Evolutionary conservation across 441 rosid species (phyloP).

Genomic region (Croton setiger): DNA sequence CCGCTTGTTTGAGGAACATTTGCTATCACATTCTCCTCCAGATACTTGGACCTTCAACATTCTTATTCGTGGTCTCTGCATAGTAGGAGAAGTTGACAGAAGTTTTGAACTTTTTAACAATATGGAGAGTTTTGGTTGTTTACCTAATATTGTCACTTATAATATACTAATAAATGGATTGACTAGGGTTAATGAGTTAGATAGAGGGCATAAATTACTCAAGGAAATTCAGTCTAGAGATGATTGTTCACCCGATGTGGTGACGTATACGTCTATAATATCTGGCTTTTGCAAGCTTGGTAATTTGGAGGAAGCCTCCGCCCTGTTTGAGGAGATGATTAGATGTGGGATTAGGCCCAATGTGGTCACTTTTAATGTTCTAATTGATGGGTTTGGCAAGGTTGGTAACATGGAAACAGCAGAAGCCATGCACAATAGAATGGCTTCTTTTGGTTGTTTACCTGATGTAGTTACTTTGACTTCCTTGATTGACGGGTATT

Average conservation of each 20-base stretch:
- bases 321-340: conserved; percentile 59
- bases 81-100: conserved; percentile 39
- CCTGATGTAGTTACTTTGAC: conserved; percentile 74
- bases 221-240: conserved; percentile 34
- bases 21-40: conserved; percentile 38
- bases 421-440: conserved; percentile 40
- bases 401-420: conserved; percentile 52
- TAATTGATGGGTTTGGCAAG: conserved; percentile 79
- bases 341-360: conserved; percentile 47
- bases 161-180: conserved; percentile 72
- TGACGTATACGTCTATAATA: conserved; percentile 70
- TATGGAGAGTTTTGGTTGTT: conserved; percentile 57
- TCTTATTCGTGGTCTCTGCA: conserved; percentile 61
- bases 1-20: conserved; percentile 39
- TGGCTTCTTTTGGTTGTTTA: conserved; percentile 46
- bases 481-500: conserved; percentile 75
- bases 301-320: conserved; percentile 56
- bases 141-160: conserved; percentile 61
- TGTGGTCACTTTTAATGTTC: conserved; percentile 62
- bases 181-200: conserved; percentile 52
- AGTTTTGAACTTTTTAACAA: conserved; percentile 47
- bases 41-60: conserved; percentile 76
- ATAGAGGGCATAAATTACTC: conserved; percentile 47
- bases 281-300: conserved; percentile 70
- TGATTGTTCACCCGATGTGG: conserved; percentile 45